Base-by-base conservation (phyloP, 148 eudicot genomes). In the Spergularia marina region DNA sequence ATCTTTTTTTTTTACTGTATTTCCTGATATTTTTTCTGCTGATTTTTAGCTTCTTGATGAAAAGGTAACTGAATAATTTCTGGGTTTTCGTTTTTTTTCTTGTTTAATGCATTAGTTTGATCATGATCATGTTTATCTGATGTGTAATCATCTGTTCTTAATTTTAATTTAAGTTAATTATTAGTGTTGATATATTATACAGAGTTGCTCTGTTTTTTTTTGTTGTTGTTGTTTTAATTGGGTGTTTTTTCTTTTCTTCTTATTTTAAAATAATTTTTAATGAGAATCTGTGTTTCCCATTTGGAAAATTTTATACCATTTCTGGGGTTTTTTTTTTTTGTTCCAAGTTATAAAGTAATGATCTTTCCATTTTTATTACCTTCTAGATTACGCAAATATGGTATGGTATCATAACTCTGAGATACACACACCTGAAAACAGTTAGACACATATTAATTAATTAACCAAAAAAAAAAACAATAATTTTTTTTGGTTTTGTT, bases 231-330 rank as follows among this genome's bases (percentile, higher is more conserved):
- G 18, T 16, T 39, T 40, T 39, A 30, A 67, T 67, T 41, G 49
- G 49, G 49, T 44, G 49, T 44, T 44, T 44, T 44, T 44, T 41
- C 0, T 5, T 1, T 41, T 44, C 5, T 44, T 44, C 1, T 6
- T 4, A 0, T 44, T 44, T 9, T 1, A 30, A 2, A 2, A 30
- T 30, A 44, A 44, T 9, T 44, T 44, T 44, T 44, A 6, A 6
- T 44, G 49, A 44, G 49, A 44, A 44, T 44, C 6, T 44, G 71
- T 11, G 53, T 40, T 68, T 47, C 34, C 53, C 6, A 49, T 63
- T 71, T 20, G 21, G 63, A 70, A 57, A 34, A 70, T 61, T 61
- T 77, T 6, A 51, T 77, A 63, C 80, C 80, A 53, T 69, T 69
- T 77, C 21, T 77, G 49, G 68, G 68, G 41, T n/a, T n/a, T 71